Conservation (phyloP, 306 rosid genomes). For the Gillenia trifoliata region DNA sequence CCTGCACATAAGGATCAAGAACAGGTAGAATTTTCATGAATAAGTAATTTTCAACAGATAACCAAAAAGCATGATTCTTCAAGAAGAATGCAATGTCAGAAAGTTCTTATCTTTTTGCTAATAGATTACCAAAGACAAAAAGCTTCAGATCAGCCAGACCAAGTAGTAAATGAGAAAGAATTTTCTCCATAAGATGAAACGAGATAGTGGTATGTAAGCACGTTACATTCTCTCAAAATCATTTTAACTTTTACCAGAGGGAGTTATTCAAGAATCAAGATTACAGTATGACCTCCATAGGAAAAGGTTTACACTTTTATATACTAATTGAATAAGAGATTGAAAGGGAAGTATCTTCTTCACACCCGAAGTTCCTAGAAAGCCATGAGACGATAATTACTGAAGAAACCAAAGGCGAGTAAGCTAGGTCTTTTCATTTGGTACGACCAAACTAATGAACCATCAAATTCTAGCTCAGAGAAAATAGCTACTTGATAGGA, state of each 20-base stretch:
- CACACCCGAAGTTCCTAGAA: neutral
- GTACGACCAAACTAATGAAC: too few species aligned
- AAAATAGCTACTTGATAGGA: conserved; percentile 4
- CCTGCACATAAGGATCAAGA: conserved; percentile 43
- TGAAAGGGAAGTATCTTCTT: neutral
- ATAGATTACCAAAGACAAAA: neutral
- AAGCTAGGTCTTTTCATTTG: neutral
- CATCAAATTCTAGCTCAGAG: neutral
- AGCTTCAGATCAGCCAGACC: neutral
- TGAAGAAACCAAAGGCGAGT: neutral
- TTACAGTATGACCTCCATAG: neutral
- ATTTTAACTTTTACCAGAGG: neutral
- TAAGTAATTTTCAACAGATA: neutral
- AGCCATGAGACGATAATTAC: neutral
- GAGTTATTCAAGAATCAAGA: neutral
- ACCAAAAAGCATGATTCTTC: neutral
- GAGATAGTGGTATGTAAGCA: neutral
- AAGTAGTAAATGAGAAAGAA: neutral
- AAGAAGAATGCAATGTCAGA: neutral
- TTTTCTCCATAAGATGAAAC: neutral
- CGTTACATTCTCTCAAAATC: neutral
- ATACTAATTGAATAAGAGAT: neutral
- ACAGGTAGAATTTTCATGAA: neutral
- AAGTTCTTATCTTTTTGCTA: neutral
- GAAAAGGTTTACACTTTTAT: neutral